Evolutionary conservation across 139 green algal genomes (phyloP), one percentile per base, ranked within the genome.

Genomic region (Haematococcus lacustris): DNA sequence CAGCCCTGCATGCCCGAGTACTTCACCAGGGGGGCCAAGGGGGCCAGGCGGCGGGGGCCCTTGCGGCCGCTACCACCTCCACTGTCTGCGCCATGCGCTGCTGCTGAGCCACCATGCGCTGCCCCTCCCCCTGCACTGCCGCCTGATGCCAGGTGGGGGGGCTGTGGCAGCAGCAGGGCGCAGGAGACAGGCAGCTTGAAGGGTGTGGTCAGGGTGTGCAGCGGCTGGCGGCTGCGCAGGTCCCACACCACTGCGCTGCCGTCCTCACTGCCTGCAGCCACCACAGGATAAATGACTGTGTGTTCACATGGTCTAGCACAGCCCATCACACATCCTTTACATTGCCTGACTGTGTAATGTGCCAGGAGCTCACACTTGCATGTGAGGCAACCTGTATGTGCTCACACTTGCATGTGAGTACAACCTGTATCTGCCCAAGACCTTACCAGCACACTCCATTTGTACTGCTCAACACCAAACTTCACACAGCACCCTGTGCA

Each of bases 241-340:
- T 97, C 90, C 91, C 91, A 97, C 21, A 93, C 75, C 3, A 80
- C 69, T 9, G 88, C 87, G 0, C 39, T 89, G 34, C 84, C 81
- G 43, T 97, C 91, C 38, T 91, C 82, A 33, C 75, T 88, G n/a
- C 74, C 70, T 17, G 38, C 51, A 26, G 3, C 9, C 4, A 17
- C 5, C 25, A 38, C 40, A 62, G 6, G 2, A 71, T n/a, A n/a
- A n/a, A n/a, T n/a, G n/a, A n/a, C 35, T 3, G 2, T 70, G 21
- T 41, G 32, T 34, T 30, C 30, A 40, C 30, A 51, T 64, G 37
- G n/a, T 35, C 70, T 67, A 7, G 13, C n/a, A 4, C 2, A 51
- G 13, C 47, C 21, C 13, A 59, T n/a, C 21, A 21, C 21, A n/a
- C 13, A 59, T 59, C 47, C 21, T 21, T n/a, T n/a, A 59, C 47